These are phyloP conservation scores for Tripterygium wilfordii DNA, from an alignment of 177 flowering plant genomes.

Conservation along the genomic window DNA sequence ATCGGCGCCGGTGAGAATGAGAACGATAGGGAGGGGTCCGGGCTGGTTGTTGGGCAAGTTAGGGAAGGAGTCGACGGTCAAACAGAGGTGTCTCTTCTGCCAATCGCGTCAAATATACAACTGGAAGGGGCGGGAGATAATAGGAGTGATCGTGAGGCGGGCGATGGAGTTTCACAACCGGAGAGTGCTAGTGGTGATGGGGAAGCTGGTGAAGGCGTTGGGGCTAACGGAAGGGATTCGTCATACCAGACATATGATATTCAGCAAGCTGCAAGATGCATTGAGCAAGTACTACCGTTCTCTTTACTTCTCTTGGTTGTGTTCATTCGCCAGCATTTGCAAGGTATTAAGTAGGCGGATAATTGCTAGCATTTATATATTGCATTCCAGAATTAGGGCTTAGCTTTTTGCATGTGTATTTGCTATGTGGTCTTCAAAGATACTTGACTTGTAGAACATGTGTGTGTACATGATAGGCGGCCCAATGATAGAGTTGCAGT, in stretches of 20 bases:
- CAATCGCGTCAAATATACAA: slow-evolving; percentile 24
- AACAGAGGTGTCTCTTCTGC: slow-evolving; percentile 25
- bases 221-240: slow-evolving; percentile 5
- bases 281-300: slow-evolving; percentile 23
- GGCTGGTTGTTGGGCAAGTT: slow-evolving; percentile 28
- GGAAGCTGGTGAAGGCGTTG: neutral
- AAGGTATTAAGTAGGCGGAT: slow-evolving; percentile 10
- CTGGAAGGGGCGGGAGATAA: no score
- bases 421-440: no score
- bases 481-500: no score
- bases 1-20: slow-evolving; percentile 76
- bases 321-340: slow-evolving; percentile 22
- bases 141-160: slow-evolving; percentile 30
- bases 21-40: slow-evolving; percentile 24
- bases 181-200: slow-evolving; percentile 12
- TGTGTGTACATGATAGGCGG: no score
- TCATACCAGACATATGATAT: slow-evolving; percentile 19
- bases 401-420: no score
- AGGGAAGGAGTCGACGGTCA: no score
- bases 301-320: slow-evolving; percentile 18
- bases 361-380: neutral
- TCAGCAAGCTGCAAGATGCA: slow-evolving; percentile 18
- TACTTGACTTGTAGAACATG: no score
- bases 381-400: neutral
- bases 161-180: slow-evolving; percentile 33